phyloP scores from a whole-genome alignment of 495 filamentous ascomycete species.

The Geoglossum glabrum region DNA sequence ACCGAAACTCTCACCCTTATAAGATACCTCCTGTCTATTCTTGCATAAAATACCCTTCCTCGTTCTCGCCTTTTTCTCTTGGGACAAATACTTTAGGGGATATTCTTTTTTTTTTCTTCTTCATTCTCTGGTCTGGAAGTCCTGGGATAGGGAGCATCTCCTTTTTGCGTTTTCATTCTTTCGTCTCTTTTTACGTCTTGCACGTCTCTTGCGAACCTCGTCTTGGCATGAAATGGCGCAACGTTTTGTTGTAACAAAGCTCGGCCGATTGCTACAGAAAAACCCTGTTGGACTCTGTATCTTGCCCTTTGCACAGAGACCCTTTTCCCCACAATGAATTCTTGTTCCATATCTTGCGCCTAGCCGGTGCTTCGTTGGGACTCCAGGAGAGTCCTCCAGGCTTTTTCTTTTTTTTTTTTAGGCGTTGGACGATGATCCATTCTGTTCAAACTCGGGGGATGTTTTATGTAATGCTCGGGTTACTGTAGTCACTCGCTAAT shows the following conservation, averaged over 20 bases:
- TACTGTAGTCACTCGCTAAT: constrained; percentile 1
- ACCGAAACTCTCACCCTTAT: background rate
- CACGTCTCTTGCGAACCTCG: background rate
- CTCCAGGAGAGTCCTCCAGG: background rate
- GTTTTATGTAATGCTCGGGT: background rate
- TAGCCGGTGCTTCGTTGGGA: background rate
- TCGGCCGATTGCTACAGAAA: background rate
- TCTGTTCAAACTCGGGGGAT: background rate
- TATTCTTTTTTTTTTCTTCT: background rate
- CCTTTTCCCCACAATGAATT: background rate
- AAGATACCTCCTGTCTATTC: background rate
- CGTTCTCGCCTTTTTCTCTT: background rate
- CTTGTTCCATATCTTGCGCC: background rate
- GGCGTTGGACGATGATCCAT: background rate
- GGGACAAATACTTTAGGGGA: background rate
- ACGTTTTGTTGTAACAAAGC: background rate
- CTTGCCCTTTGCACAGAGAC: background rate
- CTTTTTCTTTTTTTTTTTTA: background rate
- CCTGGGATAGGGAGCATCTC: background rate
- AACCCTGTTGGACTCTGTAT: background rate
- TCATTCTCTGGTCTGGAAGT: background rate
- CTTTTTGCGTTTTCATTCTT: background rate
- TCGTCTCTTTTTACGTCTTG: background rate
- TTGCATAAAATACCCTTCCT: background rate
- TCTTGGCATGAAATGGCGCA: constrained; percentile 1